Evolutionary conservation across 306 rosid species (phyloP), one percentile per base, ranked within the genome.

Genomic region (Sechiopsis laciniata): DNA sequence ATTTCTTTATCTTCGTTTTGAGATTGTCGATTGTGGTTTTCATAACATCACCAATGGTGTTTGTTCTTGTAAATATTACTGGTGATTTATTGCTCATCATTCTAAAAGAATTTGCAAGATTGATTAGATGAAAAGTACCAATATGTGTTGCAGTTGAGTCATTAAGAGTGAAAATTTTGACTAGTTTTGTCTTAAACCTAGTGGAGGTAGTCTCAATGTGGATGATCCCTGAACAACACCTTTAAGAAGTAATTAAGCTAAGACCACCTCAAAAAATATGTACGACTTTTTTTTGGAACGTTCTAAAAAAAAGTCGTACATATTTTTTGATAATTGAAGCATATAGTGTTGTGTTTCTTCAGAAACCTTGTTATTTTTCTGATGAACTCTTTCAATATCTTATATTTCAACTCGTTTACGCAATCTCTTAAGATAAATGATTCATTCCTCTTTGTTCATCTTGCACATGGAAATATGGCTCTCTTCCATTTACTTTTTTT

Each of bases 41-140:
- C 87, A 83, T 59, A 78, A 80, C 52, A 81, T 87, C 80, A 59
- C 74, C 3, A 81, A 85, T 72, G 89, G 91, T 26, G 56, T 64
- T 53, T 85, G 91, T 80, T 85, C 89, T 22, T 83, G 89, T 70
- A 21, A 54, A 74, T 87, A 85, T 80, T 85, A 79, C 75, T 87
- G 91, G 86, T 87, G 85, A 87, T 45, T 61, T 19, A 54, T 45
- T 56, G 14, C 3, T 64, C 71, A 16, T 64, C 26, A 1, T 37
- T 3, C 70, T 37, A 0, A 19, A 63, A 37, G 70, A 37, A 17
- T 24, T 15, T 63, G 15, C 70, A 35, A 63, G 52, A n/a, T 32
- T 63, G 35, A 42, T 15, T 56, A 56, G 32, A 19, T n/a, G 60
- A 55, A 20, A 56, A 59, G 17, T 12, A 59, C 17, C 17, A 59